Conservation (phyloP, 805 yeast species). For the Ogataea nonfermentans region DNA sequence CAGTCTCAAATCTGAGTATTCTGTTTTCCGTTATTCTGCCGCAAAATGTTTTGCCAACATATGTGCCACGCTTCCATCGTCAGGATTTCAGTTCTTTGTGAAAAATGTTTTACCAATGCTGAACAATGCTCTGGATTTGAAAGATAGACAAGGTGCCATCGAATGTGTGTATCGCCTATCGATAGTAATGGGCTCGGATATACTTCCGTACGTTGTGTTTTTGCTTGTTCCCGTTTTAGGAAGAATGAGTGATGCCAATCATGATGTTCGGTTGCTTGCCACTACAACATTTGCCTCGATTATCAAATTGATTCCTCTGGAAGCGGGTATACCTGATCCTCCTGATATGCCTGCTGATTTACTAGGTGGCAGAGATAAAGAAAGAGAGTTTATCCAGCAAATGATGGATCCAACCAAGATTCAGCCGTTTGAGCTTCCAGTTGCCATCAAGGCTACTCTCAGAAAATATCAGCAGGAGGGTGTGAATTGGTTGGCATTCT, state of each 20-base stretch:
- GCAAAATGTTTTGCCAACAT: slow-evolving; percentile 85
- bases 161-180: slow-evolving; percentile 89
- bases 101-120: slow-evolving; percentile 74
- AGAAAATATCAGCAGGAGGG: slow-evolving; percentile 98
- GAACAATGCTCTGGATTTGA: slow-evolving; percentile 66
- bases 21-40: slow-evolving; percentile 86
- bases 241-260: slow-evolving; percentile 94
- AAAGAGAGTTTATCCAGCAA: slow-evolving; percentile 90
- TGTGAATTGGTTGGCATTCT: slow-evolving; percentile 94
- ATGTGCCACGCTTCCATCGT: slow-evolving; percentile 64
- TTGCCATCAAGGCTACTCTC: slow-evolving; percentile 86
- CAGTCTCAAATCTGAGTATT: slow-evolving; percentile 62
- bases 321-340: slow-evolving; percentile 96
- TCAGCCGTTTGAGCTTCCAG: slow-evolving; percentile 83
- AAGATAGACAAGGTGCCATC: slow-evolving; percentile 87
- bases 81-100: slow-evolving; percentile 77
- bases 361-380: slow-evolving; percentile 85
- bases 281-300: slow-evolving; percentile 96
- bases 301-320: slow-evolving; percentile 92
- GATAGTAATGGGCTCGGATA: slow-evolving; percentile 78
- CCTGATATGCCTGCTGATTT: slow-evolving; percentile 82
- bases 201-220: slow-evolving; percentile 92
- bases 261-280: slow-evolving; percentile 83
- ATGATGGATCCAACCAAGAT: slow-evolving; percentile 97
- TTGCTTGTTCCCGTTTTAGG: slow-evolving; percentile 95